A percentile compares a stretch with the other conserved stretches of the same genome.
These are phyloP conservation scores for Angophora floribunda DNA, from an alignment of 345 rosid species.

Conservation along the genomic window DNA sequence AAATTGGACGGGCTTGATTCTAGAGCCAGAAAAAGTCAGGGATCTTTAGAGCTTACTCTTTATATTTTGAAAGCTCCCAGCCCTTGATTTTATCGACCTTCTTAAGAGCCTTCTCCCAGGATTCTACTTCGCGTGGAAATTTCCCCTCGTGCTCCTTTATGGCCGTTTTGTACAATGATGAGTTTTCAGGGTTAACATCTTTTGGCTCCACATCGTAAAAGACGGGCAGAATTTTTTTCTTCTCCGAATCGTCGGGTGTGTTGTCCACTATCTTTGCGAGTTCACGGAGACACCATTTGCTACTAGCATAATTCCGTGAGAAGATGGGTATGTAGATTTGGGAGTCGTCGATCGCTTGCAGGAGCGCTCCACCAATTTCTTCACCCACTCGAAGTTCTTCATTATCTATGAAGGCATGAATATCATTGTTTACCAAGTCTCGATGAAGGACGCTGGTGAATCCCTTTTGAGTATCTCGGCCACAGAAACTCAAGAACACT, in stretches of 20 bases:
- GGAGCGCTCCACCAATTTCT: neutral
- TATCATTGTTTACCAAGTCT: neutral
- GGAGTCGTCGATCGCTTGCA: neutral
- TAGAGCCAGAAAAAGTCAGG: accelerated
- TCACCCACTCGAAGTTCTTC: neutral
- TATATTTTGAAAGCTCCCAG: accelerated
- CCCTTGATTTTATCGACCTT: neutral
- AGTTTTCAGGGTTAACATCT: neutral
- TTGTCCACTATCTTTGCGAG: neutral
- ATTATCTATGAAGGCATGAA: neutral
- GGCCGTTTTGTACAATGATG: neutral
- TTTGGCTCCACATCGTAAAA: neutral
- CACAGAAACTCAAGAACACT: neutral
- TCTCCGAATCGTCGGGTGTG: neutral
- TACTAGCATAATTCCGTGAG: neutral
- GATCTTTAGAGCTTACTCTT: neutral
- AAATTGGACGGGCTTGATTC: too few species aligned
- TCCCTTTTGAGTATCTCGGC: neutral
- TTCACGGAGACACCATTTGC: neutral
- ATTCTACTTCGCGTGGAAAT: neutral
- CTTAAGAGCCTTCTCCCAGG: neutral
- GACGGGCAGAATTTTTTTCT: neutral
- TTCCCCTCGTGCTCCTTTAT: neutral
- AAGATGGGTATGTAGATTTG: neutral
- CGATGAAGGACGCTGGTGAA: neutral